Conservation (phyloP, 805 yeast species). For the Candida dendrica region DNA sequence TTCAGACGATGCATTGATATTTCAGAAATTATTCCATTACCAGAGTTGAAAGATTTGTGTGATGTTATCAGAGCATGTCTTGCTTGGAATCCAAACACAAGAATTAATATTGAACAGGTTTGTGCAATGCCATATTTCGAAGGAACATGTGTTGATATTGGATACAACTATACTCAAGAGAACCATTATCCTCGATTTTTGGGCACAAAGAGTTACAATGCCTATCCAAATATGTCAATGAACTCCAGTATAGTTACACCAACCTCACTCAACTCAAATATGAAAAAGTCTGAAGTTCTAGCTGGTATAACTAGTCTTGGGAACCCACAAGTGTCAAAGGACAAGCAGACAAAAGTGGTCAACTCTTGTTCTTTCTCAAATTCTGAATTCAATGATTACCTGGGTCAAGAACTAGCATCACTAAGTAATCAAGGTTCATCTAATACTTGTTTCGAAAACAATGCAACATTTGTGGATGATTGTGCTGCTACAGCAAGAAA, state of each 20-base stretch:
- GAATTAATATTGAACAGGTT: conserved; percentile 45
- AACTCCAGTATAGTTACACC: too few species aligned
- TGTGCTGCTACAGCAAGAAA: background rate
- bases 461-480: background rate
- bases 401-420: background rate
- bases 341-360: background rate
- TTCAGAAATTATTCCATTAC: conserved; percentile 36
- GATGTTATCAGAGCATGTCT: conserved; percentile 40
- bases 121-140: conserved; percentile 48
- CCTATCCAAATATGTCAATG: too few species aligned
- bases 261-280: background rate
- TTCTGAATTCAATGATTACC: background rate
- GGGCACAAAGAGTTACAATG: too few species aligned
- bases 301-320: background rate
- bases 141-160: conserved; percentile 30
- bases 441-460: background rate
- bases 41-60: conserved; percentile 30
- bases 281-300: background rate
- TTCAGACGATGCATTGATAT: conserved; percentile 42
- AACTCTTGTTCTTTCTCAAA: background rate
- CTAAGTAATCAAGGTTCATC: background rate
- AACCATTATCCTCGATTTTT: too few species aligned
- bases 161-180: background rate
- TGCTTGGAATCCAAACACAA: conserved; percentile 67
- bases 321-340: background rate